Conservation (phyloP, 73 alveolate genomes). For the Paramecium tetraurelia region DNA sequence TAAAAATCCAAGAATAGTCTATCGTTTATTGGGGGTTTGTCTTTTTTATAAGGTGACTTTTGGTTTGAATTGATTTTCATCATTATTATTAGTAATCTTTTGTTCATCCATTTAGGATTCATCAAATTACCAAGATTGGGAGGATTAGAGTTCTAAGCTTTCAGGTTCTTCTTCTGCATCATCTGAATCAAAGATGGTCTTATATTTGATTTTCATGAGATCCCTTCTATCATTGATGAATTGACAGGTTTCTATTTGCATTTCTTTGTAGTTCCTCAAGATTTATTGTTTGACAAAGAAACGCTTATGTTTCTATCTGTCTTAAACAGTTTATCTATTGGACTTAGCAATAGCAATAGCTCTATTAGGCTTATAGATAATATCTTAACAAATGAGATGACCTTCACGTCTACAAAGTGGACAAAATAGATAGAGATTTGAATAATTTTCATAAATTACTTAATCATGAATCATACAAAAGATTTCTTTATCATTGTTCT, state of each 20-base stretch:
- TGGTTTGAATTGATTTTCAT: neutral
- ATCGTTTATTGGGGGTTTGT: neutral
- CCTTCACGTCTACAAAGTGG: conserved; percentile 1
- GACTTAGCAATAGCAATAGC: neutral
- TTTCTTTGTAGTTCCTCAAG: neutral
- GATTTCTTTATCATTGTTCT: neutral
- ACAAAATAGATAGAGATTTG: neutral
- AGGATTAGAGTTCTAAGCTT: neutral
- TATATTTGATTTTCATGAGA: neutral
- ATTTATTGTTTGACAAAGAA: neutral
- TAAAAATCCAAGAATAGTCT: neutral
- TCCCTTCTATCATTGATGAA: neutral
- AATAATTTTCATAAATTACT: neutral
- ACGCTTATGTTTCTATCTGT: neutral
- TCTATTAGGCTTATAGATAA: neutral
- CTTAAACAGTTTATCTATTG: neutral
- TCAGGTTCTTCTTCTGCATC: neutral
- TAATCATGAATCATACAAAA: neutral
- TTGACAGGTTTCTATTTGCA: neutral
- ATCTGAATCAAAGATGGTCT: neutral
- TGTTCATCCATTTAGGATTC: neutral
- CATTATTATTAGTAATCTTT: neutral
- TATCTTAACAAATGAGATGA: conserved; percentile 3
- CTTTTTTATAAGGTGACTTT: neutral
- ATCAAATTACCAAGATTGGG: neutral